These are phyloP conservation scores for Hypoxylon sp. DNA, from an alignment of 2,329 filamentous ascomycete genomes.

Conservation along the genomic window DNA sequence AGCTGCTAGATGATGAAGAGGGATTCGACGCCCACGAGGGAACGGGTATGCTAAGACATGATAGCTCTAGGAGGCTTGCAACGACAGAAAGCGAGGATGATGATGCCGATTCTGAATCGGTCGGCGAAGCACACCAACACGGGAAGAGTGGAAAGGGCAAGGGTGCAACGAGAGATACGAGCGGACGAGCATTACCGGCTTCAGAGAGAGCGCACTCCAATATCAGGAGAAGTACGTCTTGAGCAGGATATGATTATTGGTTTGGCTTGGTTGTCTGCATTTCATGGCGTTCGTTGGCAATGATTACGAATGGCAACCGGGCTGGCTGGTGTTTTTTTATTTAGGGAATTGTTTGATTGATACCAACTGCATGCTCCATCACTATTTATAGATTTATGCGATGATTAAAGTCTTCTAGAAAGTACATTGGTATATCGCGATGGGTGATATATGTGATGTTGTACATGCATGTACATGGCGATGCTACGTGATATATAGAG, in stretches of 20 bases:
- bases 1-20: slow-evolving; percentile 66
- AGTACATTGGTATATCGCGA: too few species aligned
- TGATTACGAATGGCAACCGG: slow-evolving; percentile 18
- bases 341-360: slow-evolving; percentile 38
- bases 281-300: slow-evolving; percentile 39
- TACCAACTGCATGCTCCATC: slow-evolving; percentile 39
- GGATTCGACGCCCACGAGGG: slow-evolving; percentile 56
- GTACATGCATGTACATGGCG: slow-evolving; percentile 39
- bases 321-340: slow-evolving; percentile 38
- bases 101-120: slow-evolving; percentile 27
- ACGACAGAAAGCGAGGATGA: slow-evolving; percentile 34
- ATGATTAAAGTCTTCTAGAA: too few species aligned
- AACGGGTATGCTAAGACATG: slow-evolving; percentile 64
- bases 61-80: slow-evolving; percentile 42
- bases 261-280: slow-evolving; percentile 25
- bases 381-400: too few species aligned
- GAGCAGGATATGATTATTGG: slow-evolving; percentile 41
- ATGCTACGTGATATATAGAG: slow-evolving; percentile 44
- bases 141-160: slow-evolving; percentile 54
- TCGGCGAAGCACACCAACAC: slow-evolving; percentile 33
- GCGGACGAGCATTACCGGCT: slow-evolving; percentile 60
- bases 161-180: slow-evolving; percentile 56
- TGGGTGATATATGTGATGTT: too few species aligned
- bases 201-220: slow-evolving; percentile 59
- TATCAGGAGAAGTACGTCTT: slow-evolving; percentile 46